Base-by-base conservation (phyloP, 2,329 filamentous ascomycete species). In the Hymenoscyphus albidus region DNA sequence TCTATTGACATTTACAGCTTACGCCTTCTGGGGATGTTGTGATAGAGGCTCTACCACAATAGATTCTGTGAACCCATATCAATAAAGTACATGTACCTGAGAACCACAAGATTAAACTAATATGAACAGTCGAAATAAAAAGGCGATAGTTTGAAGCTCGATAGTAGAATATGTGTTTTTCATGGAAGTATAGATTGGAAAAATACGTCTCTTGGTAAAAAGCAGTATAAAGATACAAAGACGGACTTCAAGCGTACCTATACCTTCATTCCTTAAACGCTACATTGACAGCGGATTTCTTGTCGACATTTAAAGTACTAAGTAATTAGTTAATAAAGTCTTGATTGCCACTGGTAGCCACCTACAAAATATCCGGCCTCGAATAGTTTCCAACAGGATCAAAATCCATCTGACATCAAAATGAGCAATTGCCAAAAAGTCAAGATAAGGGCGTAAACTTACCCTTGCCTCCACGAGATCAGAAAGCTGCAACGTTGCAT, bases 361-460 rank as follows among this genome's bases (percentile, higher is more conserved):
- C 76, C 74, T 67, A 77, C 77, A 78, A 78, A 5, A 78, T 71
- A 61, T 79, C 77, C 57, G 78, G 78, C 32, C 78, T 72, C 16
- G 77, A 73, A 65, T 79, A 79, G 63, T 77, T 78, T 60, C 77
- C 77, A 32, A 79, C 77, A 0, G 76, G 74, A 65, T 79, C 78
- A 63, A 79, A 79, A 65, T 79, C 77, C 67, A 79, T 76, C 77
- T 78, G 68, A 3, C 38, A 59, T 7, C 18, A 57, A 31, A 27
- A 38, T 64, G 10, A 18, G 42, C 9, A 31, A 39, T 14, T 7
- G 32, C 14, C 18, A 18, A 9, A 57, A 44, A 42, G 22, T 13
- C 7, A 22, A 14, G 12, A 32, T 9, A n/a, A 16, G 7, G 10
- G 1, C 22, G 31, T 2, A 3, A n/a, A 62, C 74, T 71, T 67